Evolutionary conservation across 2,329 filamentous ascomycete genomes (phyloP), one percentile per base, ranked within the genome.

Genomic region (Colletotrichum graminicola): DNA sequence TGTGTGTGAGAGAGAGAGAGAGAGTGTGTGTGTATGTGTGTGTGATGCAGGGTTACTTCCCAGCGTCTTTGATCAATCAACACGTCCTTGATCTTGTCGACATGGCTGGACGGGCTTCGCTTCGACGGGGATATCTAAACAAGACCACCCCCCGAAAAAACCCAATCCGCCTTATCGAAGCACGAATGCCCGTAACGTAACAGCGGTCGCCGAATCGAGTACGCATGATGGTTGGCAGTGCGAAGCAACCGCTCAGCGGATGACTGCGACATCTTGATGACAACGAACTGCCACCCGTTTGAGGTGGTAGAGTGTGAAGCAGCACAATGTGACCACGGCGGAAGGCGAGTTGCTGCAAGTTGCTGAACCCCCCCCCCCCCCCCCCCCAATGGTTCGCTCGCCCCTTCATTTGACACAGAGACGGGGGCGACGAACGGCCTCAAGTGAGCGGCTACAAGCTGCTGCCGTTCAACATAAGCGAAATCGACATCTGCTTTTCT

Each of bases 401-500:
- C n/a, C n/a, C n/a, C n/a, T n/a, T n/a, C n/a, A n/a, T n/a, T n/a
- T n/a, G 34, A 41, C 21, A 61, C 34, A 21, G 66, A n/a, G n/a
- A n/a, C n/a, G 36, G 47, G 21, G 43, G 10, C n/a, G 10, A n/a
- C n/a, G n/a, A n/a, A 21, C 18, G 21, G 34, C 23, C 34, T 49
- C 16, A 21, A 47, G 23, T 14, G 10, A n/a, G 29, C 49, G n/a
- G 41, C 26, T 6, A n/a, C n/a, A n/a, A n/a, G 41, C 36, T 43
- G 59, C 43, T 59, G 29, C 43, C 21, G 26, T 6, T 16, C 47
- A n/a, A 18, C 7, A 23, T 5, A 45, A 32, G 34, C 29, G 41
- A 39, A 5, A 61, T 61, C 34, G 34, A 59, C 14, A 64, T 67
- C 45, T 51, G 56, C 26, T 34, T 71, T 12, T 41, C 18, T 45